Percentiles rank a stretch among this genome's conserved stretches.
Evolutionary conservation across 2,329 filamentous ascomycete species (phyloP).

Genomic region (Calonectria montana): DNA sequence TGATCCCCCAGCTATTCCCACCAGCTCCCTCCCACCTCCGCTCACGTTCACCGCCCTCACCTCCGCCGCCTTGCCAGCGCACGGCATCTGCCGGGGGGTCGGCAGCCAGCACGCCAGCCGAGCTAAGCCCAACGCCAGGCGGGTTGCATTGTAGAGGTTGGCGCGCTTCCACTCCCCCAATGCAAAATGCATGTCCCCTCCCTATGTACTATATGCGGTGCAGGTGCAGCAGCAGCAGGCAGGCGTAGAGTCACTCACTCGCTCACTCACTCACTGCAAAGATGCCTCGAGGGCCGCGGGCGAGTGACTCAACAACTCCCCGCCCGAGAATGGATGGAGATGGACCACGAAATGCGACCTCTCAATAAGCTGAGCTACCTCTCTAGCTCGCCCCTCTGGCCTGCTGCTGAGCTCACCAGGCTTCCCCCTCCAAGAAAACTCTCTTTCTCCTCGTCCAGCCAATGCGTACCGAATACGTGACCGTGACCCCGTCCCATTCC

Average conservation of each 20-base stretch:
- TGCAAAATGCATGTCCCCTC: slow-evolving; percentile 2
- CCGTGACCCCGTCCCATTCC: not conserved
- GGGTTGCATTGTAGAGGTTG: slow-evolving; percentile 9
- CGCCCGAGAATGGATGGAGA: not conserved
- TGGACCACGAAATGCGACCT: not conserved
- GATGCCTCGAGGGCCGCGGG: not conserved
- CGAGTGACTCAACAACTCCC: slow-evolving; percentile 24
- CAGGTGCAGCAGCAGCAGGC: not conserved
- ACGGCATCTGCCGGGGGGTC: slow-evolving; percentile 8
- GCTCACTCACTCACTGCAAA: not conserved
- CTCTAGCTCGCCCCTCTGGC: not conserved
- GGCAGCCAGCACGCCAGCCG: not conserved
- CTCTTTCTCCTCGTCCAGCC: not conserved
- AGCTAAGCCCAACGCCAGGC: slow-evolving; percentile 5
- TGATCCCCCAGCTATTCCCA: slow-evolving; percentile 11
- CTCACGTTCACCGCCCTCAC: slow-evolving; percentile 11
- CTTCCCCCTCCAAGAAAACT: not conserved
- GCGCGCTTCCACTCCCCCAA: slow-evolving; percentile 3
- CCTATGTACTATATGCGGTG: not conserved
- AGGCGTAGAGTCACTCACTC: slow-evolving; percentile 10
- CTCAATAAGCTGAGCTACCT: slow-evolving; percentile 3
- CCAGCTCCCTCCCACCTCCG: not conserved
- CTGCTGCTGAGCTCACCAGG: not conserved
- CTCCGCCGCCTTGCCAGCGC: not conserved
- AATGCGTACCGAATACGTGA: slow-evolving; percentile 6